A percentile compares a stretch with the other conserved stretches of the same genome.
Conservation (phyloP, 768 basidiomycete species). For the Lentinula guzmanii region DNA sequence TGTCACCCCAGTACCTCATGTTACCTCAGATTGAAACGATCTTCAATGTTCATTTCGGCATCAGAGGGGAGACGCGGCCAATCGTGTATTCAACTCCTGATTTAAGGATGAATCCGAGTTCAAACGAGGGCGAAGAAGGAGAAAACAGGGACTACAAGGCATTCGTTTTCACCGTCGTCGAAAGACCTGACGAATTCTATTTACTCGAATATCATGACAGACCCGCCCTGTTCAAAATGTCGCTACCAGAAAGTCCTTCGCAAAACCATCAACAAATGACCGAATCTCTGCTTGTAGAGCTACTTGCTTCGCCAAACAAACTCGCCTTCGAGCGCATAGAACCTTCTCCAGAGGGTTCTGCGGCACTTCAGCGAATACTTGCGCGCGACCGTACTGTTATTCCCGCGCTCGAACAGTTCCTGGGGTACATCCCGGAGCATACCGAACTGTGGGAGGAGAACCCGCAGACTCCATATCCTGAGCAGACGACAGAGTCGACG, state of each 20-base stretch:
- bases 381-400: slow-evolving; percentile 25
- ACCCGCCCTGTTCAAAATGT: slow-evolving; percentile 8
- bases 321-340: slow-evolving; percentile 11
- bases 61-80: slow-evolving; percentile 26
- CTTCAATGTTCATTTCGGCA: slow-evolving; percentile 23
- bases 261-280: slow-evolving; percentile 4
- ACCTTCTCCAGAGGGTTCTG: slow-evolving; percentile 20
- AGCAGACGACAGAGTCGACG: neutral
- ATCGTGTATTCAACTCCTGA: slow-evolving; percentile 19
- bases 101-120: neutral
- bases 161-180: slow-evolving; percentile 31
- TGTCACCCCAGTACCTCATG: slow-evolving; percentile 27
- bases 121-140: neutral
- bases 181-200: slow-evolving; percentile 27
- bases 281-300: slow-evolving; percentile 8
- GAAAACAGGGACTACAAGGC: slow-evolving; percentile 6
- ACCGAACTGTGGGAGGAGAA: slow-evolving; percentile 10
- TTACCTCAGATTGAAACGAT: slow-evolving; percentile 30
- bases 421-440: slow-evolving; percentile 22
- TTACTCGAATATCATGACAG: slow-evolving; percentile 35
- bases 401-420: slow-evolving; percentile 22
- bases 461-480: neutral
- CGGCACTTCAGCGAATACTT: slow-evolving; percentile 20
- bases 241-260: neutral
- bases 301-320: slow-evolving; percentile 21